phyloP scores from a whole-genome alignment of 2,329 filamentous ascomycete species.

The Paecilomyces formosus region DNA sequence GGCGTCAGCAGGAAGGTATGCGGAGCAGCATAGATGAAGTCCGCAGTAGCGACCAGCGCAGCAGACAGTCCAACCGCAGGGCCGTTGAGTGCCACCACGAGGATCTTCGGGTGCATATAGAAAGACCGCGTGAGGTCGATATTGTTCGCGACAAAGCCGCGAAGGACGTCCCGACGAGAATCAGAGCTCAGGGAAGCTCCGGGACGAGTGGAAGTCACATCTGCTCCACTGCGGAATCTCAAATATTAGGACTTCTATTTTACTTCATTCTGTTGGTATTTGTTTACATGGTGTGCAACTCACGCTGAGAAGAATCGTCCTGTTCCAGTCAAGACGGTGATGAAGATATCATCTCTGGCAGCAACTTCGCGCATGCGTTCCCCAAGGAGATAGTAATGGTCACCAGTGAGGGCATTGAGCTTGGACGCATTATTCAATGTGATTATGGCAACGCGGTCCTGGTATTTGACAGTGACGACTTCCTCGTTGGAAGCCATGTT shows the following conservation, averaged over 20 bases:
- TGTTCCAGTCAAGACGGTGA: conserved; percentile 77
- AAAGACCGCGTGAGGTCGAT: conserved; percentile 84
- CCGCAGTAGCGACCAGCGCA: conserved; percentile 71
- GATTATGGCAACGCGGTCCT: conserved; percentile 69
- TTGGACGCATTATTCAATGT: conserved; percentile 80
- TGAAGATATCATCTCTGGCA: conserved; percentile 66
- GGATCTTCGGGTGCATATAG: conserved; percentile 88
- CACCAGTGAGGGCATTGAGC: conserved; percentile 70
- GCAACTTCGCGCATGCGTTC: conserved; percentile 70
- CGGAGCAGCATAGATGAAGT: conserved; percentile 85
- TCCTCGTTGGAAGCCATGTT: conserved; percentile 25
- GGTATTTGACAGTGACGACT: conserved; percentile 53
- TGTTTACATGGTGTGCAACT: conserved; percentile 21
- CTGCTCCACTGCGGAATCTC: conserved; percentile 57
- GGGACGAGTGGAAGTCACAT: conserved; percentile 55
- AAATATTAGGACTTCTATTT: background rate
- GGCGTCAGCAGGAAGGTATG: conserved; percentile 82
- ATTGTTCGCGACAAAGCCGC: conserved; percentile 73
- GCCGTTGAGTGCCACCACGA: conserved; percentile 84
- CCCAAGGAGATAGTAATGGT: conserved; percentile 71
- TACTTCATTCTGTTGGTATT: background rate
- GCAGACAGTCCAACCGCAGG: conserved; percentile 84
- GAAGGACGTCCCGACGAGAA: conserved; percentile 54
- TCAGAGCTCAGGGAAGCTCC: conserved; percentile 33
- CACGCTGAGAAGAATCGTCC: conserved; percentile 85